Percentiles rank a stretch among this genome's conserved stretches.
Conservation (phyloP, 768 basidiomycete genomes). For the Albatrellus ellisii region DNA sequence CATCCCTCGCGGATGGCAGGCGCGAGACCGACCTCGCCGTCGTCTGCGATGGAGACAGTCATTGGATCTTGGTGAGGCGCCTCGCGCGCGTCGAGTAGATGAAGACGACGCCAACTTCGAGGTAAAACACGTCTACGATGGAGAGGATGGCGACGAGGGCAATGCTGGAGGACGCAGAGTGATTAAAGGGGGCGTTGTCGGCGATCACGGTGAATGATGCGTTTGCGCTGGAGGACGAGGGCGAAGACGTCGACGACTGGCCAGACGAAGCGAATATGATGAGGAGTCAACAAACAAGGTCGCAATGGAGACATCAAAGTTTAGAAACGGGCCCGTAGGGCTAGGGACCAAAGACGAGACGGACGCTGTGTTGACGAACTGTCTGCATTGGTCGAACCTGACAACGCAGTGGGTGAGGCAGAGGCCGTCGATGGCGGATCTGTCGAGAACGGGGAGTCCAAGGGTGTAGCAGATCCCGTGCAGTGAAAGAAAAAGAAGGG, state of each 20-base stretch:
- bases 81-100: slow-evolving; percentile 7
- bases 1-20: background rate
- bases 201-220: background rate
- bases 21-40: background rate
- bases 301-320: no score
- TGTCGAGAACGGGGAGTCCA: no score
- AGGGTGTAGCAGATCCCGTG: no score
- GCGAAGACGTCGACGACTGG: background rate
- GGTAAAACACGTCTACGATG: slow-evolving; percentile 6
- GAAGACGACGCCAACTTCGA: slow-evolving; percentile 11
- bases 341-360: no score
- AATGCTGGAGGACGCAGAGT: background rate
- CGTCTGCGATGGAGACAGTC: background rate
- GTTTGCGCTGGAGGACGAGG: background rate
- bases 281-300: no score
- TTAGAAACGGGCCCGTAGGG: no score
- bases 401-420: no score
- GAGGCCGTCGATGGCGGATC: no score
- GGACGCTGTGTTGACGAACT: no score
- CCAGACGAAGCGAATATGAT: no score
- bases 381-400: no score
- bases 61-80: slow-evolving; percentile 5
- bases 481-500: no score
- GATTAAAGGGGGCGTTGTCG: background rate
- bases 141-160: slow-evolving; percentile 1